These are phyloP conservation scores for Epichloe gansuensis DNA, from an alignment of 2,329 filamentous ascomycete genomes.

Conservation along the genomic window DNA sequence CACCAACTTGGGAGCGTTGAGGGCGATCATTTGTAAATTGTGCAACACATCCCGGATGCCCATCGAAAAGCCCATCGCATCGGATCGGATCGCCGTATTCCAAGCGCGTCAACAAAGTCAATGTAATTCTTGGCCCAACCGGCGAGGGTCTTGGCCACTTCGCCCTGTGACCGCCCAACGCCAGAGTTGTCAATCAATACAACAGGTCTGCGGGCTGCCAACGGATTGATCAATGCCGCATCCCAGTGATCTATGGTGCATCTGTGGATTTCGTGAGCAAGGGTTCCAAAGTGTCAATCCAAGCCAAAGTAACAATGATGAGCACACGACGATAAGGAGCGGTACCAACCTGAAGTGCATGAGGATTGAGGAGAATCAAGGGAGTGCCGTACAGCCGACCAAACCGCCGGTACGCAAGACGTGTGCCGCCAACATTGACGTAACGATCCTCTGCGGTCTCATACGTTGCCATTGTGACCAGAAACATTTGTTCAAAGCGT, in stretches of 20 bases:
- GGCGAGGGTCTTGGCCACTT: conserved; percentile 22
- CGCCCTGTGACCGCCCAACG: conserved; percentile 31
- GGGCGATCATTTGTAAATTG: conserved; percentile 27
- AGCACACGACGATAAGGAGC: neutral
- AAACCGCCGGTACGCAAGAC: conserved; percentile 21
- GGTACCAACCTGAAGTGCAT: conserved; percentile 19
- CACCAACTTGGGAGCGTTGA: conserved; percentile 25
- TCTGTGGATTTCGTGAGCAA: conserved; percentile 9
- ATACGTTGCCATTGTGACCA: conserved; percentile 17
- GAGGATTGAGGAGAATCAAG: conserved; percentile 16
- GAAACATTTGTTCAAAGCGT: neutral
- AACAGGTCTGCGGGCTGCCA: conserved; percentile 29
- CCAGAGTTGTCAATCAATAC: conserved; percentile 37
- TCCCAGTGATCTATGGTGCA: conserved; percentile 30
- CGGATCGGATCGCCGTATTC: conserved; percentile 22
- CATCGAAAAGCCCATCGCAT: conserved; percentile 39
- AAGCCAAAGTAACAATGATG: neutral
- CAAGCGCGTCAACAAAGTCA: conserved; percentile 24
- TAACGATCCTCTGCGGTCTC: conserved; percentile 17
- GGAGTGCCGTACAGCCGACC: conserved; percentile 18
- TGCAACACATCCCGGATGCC: conserved; percentile 28
- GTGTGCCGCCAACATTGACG: conserved; percentile 18
- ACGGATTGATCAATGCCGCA: conserved; percentile 31
- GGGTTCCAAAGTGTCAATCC: neutral
- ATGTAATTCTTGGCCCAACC: conserved; percentile 23